Conservation (phyloP, 331 rosid genomes). For the Prunus yedoensis region DNA sequence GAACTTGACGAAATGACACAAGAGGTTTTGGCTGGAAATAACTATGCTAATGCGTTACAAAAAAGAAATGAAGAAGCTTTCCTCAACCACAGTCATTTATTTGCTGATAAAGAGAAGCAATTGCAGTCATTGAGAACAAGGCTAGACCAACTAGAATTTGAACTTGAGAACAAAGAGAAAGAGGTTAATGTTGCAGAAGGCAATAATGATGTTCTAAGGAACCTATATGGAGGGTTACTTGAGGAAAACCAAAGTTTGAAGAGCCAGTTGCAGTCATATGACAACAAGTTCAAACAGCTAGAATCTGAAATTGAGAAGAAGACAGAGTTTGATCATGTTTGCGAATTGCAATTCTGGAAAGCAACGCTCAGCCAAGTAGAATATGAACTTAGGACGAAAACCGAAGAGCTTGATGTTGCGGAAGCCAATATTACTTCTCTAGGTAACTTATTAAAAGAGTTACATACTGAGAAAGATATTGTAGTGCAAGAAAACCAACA, state of each 20-base stretch:
- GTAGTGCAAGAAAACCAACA: neutral
- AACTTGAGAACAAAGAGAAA: neutral
- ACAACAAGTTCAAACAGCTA: neutral
- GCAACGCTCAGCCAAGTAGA: neutral
- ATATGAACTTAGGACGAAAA: neutral
- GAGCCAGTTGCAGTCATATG: neutral
- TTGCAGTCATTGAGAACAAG: neutral
- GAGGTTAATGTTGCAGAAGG: neutral
- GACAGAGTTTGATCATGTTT: neutral
- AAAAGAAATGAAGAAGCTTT: neutral
- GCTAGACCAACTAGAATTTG: neutral
- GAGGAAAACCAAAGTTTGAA: neutral
- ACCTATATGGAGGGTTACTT: neutral
- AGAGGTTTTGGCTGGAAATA: neutral
- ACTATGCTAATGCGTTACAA: neutral
- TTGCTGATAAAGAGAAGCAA: neutral
- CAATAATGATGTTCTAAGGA: neutral
- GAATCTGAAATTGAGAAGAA: neutral
- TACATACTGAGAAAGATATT: neutral
- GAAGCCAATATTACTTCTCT: neutral
- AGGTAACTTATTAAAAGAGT: neutral
- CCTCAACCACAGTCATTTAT: neutral
- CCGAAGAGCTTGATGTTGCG: neutral
- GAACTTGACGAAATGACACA: neutral
- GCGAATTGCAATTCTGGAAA: neutral